Base-by-base conservation (phyloP, 139 green algal species). In the Auxenochlorella protothecoides region DNA sequence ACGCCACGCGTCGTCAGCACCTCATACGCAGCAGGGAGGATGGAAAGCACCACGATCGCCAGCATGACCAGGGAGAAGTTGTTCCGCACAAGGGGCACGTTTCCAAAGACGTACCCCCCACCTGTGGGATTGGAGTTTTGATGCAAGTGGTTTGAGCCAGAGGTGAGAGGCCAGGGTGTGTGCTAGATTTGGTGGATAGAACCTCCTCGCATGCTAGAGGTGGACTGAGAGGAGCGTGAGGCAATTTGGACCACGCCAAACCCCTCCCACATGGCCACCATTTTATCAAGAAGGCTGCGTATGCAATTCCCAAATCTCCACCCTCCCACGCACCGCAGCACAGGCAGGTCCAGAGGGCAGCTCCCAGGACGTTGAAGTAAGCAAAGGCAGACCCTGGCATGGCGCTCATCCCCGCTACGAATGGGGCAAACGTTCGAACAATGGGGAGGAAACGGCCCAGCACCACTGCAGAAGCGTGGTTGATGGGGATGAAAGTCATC, bases 391-490 rank as follows among this genome's bases (percentile, higher is more conserved):
- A 55, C 16, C 93, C 95, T 2, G 78, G 54, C 91, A 96, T 95
- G 63, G 69, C 83, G 16, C 86, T 89, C 8, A 97, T 84, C 53
- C 92, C 92, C 3, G 92, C 92, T 13, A 97, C 89, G 75, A 97
- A 97, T 8, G 92, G 92, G 14, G 92, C 92, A 74, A 96, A 94
- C 6, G 92, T 97, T 51, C 92, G 85, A 0, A 97, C 84, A 70
- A 97, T 96, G 68, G 91, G 90, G 57, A 97, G 85, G 73, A 97
- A 97, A 53, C 92, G 85, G 4, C 90, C 92, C 65, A 97, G 80
- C 59, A 97, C 90, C 13, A 97, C 81, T 5, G 73, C 66, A 71
- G 67, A 12, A 71, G 53, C 44, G 65, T 62, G 53, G 70, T 2
- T 4, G 27, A 9, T 13, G 57, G 8, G 56, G 16, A 64, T 13